These are phyloP conservation scores for Lachnellula occidentalis DNA, from an alignment of 2,329 filamentous ascomycete genomes.

Conservation along the genomic window DNA sequence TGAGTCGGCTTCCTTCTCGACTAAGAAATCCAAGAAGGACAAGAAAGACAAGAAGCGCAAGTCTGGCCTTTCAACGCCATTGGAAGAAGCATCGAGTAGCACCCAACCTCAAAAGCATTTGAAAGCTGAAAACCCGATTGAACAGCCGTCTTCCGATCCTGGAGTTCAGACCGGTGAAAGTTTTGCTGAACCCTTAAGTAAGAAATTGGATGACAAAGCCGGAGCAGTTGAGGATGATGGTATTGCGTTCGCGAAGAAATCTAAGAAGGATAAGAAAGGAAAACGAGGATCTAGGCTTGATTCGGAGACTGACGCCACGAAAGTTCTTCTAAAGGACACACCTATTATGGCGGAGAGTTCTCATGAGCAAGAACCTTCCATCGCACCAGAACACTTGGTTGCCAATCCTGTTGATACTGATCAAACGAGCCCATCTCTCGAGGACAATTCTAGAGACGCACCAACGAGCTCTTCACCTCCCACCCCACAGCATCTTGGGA, in stretches of 20 bases:
- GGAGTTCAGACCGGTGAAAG: neutral
- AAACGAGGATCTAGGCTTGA: slow-evolving; percentile 11
- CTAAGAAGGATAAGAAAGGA: slow-evolving; percentile 25
- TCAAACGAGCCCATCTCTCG: neutral
- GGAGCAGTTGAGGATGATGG: slow-evolving; percentile 1
- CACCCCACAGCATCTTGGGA: neutral
- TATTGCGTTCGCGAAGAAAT: slow-evolving; percentile 18
- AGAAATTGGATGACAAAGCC: slow-evolving; percentile 8
- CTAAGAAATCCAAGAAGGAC: slow-evolving; percentile 18
- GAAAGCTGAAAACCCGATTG: neutral
- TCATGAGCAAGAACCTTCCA: neutral
- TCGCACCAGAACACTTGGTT: slow-evolving; percentile 1
- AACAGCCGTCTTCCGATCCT: neutral
- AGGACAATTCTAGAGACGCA: neutral
- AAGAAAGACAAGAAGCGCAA: slow-evolving; percentile 22
- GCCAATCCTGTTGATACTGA: slow-evolving; percentile 8
- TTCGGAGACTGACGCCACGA: slow-evolving; percentile 7
- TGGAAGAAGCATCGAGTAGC: slow-evolving; percentile 1
- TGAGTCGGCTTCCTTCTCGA: slow-evolving; percentile 11
- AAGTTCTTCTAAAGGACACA: neutral
- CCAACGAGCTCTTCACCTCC: neutral
- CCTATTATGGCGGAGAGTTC: neutral
- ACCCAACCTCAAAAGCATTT: neutral
- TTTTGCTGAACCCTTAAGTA: neutral
- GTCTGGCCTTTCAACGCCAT: slow-evolving; percentile 13